Evolutionary conservation across 768 basidiomycete species (phyloP).

Genomic region (Podaxis mareebaensis): DNA sequence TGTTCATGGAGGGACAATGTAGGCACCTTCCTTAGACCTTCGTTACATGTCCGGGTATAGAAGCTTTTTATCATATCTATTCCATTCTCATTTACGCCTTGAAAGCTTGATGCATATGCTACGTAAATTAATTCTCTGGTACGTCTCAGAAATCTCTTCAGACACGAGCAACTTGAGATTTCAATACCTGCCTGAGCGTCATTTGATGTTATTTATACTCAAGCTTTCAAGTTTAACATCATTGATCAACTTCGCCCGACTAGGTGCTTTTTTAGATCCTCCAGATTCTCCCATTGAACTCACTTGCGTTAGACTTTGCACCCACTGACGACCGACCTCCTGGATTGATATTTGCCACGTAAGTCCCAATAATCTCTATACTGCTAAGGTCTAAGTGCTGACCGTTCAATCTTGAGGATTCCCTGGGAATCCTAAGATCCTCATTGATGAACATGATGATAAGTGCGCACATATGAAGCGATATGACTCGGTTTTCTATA

Average conservation of each 20-base stretch:
- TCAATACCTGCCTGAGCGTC: not conserved
- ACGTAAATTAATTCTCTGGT: not conserved
- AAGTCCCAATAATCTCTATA: not conserved
- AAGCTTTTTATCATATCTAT: slow-evolving; percentile 16
- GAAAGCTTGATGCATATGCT: not conserved
- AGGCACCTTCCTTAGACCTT: slow-evolving; percentile 14
- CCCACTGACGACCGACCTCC: not conserved
- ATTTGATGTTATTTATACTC: slow-evolving; percentile 10
- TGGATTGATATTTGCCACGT: slow-evolving; percentile 3
- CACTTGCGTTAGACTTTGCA: not conserved
- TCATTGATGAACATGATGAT: not conserved
- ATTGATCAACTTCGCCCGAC: slow-evolving; percentile 8
- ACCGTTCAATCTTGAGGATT: not conserved
- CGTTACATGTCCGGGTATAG: slow-evolving; percentile 16
- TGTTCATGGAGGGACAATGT: slow-evolving; percentile 13
- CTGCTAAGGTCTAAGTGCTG: not conserved
- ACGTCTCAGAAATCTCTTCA: not conserved
- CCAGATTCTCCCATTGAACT: slow-evolving; percentile 9
- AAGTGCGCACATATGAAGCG: not conserved
- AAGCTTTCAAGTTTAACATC: slow-evolving; percentile 6
- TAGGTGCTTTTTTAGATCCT: slow-evolving; percentile 5
- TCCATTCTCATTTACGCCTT: not conserved
- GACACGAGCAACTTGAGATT: not conserved
- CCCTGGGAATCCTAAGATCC: slow-evolving; percentile 12
- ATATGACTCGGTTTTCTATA: slow-evolving; percentile 15